phyloP scores from a whole-genome alignment of 2,329 filamentous ascomycete genomes.

The Diaporthe aspalathi region DNA sequence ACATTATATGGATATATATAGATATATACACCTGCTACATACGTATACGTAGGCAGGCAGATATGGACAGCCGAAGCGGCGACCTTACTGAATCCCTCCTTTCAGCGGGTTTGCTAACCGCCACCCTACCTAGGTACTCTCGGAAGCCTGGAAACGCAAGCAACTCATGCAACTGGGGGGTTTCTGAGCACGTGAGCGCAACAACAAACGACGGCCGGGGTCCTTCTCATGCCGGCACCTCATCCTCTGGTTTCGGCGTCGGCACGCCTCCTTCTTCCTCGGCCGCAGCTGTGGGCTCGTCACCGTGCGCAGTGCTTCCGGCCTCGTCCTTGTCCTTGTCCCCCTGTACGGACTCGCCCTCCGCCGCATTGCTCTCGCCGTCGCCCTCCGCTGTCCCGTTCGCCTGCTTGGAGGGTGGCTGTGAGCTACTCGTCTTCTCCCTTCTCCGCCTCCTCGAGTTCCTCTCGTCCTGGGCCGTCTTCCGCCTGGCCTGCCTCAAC shows the following conservation, averaged over 20 bases:
- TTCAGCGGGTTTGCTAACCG: not conserved
- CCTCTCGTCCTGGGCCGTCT: constrained; percentile 84
- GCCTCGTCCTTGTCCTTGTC: constrained; percentile 21
- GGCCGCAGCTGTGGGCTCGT: constrained; percentile 10
- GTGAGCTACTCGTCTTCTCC: constrained; percentile 63
- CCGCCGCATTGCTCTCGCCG: constrained; percentile 37
- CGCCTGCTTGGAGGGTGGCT: constrained; percentile 38
- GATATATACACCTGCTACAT: constrained; percentile 35
- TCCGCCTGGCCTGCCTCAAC: constrained; percentile 70
- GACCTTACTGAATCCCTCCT: not conserved
- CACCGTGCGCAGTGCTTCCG: constrained; percentile 17
- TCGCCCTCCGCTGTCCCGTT: constrained; percentile 68
- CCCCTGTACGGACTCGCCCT: constrained; percentile 13
- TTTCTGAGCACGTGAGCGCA: constrained; percentile 1
- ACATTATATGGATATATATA: constrained; percentile 35
- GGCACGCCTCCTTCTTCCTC: constrained; percentile 30
- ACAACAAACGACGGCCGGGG: not conserved
- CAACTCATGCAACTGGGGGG: constrained; percentile 28
- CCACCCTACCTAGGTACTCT: not conserved
- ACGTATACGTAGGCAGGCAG: constrained; percentile 35
- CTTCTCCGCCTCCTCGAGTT: constrained; percentile 74
- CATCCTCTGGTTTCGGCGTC: constrained; percentile 31
- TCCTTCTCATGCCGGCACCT: constrained; percentile 16
- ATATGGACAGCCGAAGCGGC: constrained; percentile 24
- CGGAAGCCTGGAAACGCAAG: constrained; percentile 21